Evolutionary conservation across 2,329 filamentous ascomycete species (phyloP).

Genomic region (Apiospora hydei): DNA sequence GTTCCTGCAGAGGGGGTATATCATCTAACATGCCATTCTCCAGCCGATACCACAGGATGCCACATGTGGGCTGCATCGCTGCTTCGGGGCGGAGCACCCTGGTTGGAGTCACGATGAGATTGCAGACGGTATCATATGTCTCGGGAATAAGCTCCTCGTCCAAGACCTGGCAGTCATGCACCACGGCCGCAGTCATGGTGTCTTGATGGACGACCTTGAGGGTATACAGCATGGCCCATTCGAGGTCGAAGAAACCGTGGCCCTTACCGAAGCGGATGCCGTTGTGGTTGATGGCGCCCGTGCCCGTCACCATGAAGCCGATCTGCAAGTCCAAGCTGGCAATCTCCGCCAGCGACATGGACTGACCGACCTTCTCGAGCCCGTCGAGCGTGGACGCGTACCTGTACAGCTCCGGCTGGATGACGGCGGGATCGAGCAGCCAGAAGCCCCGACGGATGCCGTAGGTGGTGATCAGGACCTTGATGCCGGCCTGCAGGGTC

Average conservation of each 20-base stretch:
- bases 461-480: constrained; percentile 50
- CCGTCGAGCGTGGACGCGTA: constrained; percentile 50
- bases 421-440: constrained; percentile 46
- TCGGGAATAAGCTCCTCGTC: constrained; percentile 44
- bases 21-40: constrained; percentile 45
- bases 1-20: constrained; percentile 39
- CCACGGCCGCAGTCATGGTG: constrained; percentile 44
- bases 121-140: constrained; percentile 49
- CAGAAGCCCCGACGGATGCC: constrained; percentile 50
- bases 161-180: constrained; percentile 51
- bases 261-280: constrained; percentile 51
- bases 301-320: constrained; percentile 49
- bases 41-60: constrained; percentile 48
- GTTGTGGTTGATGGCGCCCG: constrained; percentile 46
- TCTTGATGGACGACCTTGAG: constrained; percentile 39
- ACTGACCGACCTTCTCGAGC: constrained; percentile 50
- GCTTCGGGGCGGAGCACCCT: constrained; percentile 38
- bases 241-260: constrained; percentile 50
- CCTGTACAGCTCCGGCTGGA: constrained; percentile 38
- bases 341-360: constrained; percentile 46
- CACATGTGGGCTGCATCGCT: constrained; percentile 43
- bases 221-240: constrained; percentile 49
- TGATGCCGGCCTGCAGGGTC: constrained; percentile 50
- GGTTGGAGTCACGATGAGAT: constrained; percentile 48
- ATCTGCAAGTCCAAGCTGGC: constrained; percentile 38